Evolutionary conservation across 257 asterid genomes (phyloP), one percentile per base, ranked within the genome.

Genomic region (Penstemon eatonii): DNA sequence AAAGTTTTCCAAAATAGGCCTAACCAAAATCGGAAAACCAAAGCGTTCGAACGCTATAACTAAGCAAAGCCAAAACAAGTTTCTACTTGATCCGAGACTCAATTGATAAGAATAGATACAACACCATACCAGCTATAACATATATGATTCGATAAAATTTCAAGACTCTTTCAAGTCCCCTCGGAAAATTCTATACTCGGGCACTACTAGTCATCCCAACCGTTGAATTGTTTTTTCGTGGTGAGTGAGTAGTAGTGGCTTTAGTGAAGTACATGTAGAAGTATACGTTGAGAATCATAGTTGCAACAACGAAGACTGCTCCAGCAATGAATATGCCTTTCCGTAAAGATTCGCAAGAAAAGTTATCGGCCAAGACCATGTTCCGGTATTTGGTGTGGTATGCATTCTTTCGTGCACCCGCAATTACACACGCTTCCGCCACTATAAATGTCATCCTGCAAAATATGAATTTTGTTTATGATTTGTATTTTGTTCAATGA

Each of bases 301-400:
- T 92, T 9, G 84, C 92, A 44, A 85, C 81, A 68, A 85, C 94
- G 51, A 89, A 90, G 25, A 88, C 97, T 5, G 98, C 96, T 53
- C 98, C 98, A 5, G 96, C 96, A n/a, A 92, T 75, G 83, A 92
- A 92, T 9, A 89, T 75, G 4, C 97, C 98, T 74, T 92, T 92
- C 67, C 97, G 68, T 25, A 89, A 75, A 0, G 98, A 54, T 50
- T 92, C 96, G 5, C 96, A 92, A 15, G 96, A 87, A 6, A 89
- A 79, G 47, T 82, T 76, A 52, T 82, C 83, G 1, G 96, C 98
- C 3, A 73, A 80, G 61, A 91, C 52, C 78, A 82, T 61, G 73
- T 85, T 72, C 33, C 95, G 75, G 71, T 92, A 89, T 73, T 61
- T 82, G 50, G 98, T 92, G 89, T 92, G 98, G 56, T 86, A 92